Percentiles rank a stretch among this genome's conserved stretches.
Conservation (phyloP, 306 rosid genomes). For the Citrullus amarus region DNA sequence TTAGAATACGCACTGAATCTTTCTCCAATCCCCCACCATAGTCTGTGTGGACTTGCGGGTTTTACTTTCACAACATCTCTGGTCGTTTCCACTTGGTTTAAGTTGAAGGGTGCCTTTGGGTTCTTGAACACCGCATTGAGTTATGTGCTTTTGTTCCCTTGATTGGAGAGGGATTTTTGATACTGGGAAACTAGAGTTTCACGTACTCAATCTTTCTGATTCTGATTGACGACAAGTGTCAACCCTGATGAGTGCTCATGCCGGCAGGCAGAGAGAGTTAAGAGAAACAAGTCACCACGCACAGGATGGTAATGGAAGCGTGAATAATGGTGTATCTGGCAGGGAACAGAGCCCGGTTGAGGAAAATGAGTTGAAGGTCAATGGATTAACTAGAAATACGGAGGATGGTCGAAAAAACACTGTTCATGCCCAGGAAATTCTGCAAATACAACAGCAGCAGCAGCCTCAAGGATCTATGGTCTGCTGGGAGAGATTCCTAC, state of each 20-base stretch:
- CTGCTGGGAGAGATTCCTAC: constrained; percentile 90
- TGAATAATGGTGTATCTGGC: constrained; percentile 20
- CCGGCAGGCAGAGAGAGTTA: constrained; percentile 26
- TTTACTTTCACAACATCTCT: no score
- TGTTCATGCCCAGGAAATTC: constrained; percentile 28
- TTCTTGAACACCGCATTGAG: background rate
- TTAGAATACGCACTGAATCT: constrained; percentile 1
- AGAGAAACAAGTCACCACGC: constrained; percentile 20
- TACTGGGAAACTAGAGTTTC: constrained; percentile 12
- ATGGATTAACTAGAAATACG: constrained; percentile 27
- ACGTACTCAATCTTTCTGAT: constrained; percentile 3
- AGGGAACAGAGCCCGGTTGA: constrained; percentile 20
- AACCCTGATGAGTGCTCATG: constrained; percentile 41
- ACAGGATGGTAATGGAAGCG: constrained; percentile 27
- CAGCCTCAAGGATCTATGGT: constrained; percentile 55
- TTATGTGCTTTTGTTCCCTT: constrained; percentile 20
- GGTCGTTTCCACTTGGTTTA: background rate
- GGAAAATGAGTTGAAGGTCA: constrained; percentile 36
- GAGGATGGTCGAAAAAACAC: constrained; percentile 29
- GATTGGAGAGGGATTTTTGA: constrained; percentile 29
- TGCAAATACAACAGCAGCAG: constrained; percentile 37
- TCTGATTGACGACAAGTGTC: constrained; percentile 34
- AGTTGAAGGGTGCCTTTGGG: constrained; percentile 2
- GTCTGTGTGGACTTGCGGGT: background rate
- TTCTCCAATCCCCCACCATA: background rate